These are phyloP conservation scores for Aspergillus pseudoterreus DNA, from an alignment of 2,329 filamentous ascomycete species.

Conservation along the genomic window DNA sequence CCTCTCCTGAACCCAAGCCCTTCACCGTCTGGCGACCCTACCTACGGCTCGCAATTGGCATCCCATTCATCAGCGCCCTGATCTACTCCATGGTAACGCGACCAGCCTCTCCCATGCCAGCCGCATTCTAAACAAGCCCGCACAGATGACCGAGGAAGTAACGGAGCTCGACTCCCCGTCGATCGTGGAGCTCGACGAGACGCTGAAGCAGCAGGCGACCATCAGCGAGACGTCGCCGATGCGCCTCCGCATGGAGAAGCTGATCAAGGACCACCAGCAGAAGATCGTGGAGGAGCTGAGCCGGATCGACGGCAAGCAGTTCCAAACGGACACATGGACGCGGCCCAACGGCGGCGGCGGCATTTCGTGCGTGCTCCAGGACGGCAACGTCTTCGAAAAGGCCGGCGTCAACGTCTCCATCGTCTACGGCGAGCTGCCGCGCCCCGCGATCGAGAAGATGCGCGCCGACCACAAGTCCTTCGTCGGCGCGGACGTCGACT, in stretches of 20 bases:
- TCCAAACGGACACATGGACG: slow-evolving; percentile 81
- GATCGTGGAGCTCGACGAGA: slow-evolving; percentile 79
- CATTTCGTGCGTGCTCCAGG: slow-evolving; percentile 90
- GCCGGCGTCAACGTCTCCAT: slow-evolving; percentile 92
- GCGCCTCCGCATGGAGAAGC: slow-evolving; percentile 95
- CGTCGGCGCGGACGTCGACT: slow-evolving; percentile 69
- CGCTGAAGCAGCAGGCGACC: slow-evolving; percentile 72
- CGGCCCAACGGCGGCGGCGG: slow-evolving; percentile 87
- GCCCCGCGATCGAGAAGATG: slow-evolving; percentile 88
- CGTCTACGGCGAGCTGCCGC: slow-evolving; percentile 87
- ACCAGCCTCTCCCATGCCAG: neutral
- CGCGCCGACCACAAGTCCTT: slow-evolving; percentile 90
- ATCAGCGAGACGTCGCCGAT: slow-evolving; percentile 80
- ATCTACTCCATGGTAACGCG: slow-evolving; percentile 50
- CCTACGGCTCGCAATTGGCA: slow-evolving; percentile 46
- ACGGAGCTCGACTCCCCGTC: slow-evolving; percentile 49
- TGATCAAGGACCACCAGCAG: slow-evolving; percentile 90
- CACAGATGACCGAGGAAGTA: slow-evolving; percentile 35
- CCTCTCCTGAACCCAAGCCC: slow-evolving; percentile 18
- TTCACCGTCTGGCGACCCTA: slow-evolving; percentile 45
- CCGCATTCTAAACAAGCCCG: slow-evolving; percentile 5
- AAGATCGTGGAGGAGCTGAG: slow-evolving; percentile 81
- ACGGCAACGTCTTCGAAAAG: slow-evolving; percentile 97
- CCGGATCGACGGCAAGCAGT: slow-evolving; percentile 75
- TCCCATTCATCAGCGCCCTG: slow-evolving; percentile 47